Base-by-base conservation (phyloP, 2,329 filamentous ascomycete genomes). In the Beauveria asiatica region DNA sequence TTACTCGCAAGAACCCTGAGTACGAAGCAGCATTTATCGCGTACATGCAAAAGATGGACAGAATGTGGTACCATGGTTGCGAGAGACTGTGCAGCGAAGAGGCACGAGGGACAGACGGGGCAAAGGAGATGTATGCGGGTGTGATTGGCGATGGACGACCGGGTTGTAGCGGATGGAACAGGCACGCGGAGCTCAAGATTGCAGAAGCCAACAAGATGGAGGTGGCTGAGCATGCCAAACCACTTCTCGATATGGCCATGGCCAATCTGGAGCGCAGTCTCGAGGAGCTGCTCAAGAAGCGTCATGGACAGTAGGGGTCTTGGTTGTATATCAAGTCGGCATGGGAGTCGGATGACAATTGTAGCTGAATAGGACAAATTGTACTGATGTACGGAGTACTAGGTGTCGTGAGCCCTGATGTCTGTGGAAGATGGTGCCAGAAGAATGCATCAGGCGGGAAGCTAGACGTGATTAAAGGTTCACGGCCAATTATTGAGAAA, bases 171-270 rank as follows among this genome's bases (percentile, higher is more conserved):
- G 42, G 66, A 5, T 56, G 58, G 41, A 63, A 62, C 5, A 62
- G 67, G 45, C 70, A 72, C 39, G 66, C 60, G 3, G 62, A 64
- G 39, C 67, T 78, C 16, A 65, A 64, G n/a, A 62, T 76, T n/a
- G 66, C 70, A 2, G 70, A 78, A 41, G 75, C 73, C 33, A 75
- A 74, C 61, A 60, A 59, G 7, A 74, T 74, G 63, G 67, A 74
- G 5, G 68, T 69, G 3, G 63, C 69, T 2, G 74, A 78, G 53
- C 74, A 78, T 57, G 70, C 72, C 11, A 66, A 69, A 13, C 76
- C 77, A 2, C 69, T 81, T 11, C 57, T 82, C 10, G 74, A 72
- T 53, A 73, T 79, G 72, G 68, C 70, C 3, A 72, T 76, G 60
- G 70, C 67, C 8, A 60, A 54, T 25, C n/a, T 60, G 58, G 57